Base-by-base conservation (phyloP, 345 rosid genomes). In the Orychophragmus violaceus region DNA sequence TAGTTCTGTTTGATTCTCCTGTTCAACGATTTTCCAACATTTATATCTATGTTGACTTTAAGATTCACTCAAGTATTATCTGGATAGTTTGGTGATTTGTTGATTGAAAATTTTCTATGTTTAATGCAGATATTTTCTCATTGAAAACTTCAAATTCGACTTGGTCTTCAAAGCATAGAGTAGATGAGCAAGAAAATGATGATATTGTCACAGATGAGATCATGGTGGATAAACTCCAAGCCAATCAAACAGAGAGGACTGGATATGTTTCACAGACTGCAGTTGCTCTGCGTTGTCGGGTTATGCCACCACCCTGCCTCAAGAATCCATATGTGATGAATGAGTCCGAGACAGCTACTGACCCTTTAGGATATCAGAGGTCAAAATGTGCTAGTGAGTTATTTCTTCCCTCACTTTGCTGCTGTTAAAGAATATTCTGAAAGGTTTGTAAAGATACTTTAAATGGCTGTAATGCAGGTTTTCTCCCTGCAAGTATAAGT, bases 311-410 rank as follows among this genome's bases (percentile, higher is more conserved):
- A 11, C 41, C 41, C 13, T 35, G 97, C 80, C 73, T 95, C 52
- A 83, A 81, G 78, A 95, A 91, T 71, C 99, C 99, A n/a, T 95
- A 87, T 74, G 74, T 82, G 14, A 57, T 39, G 71, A 82, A 80
- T 76, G 72, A 78, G 74, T 81, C 84, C 2, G 88, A 81, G 23
- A 76, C 59, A 49, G 84, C 78, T 49, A 59, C 70, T 5, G 97
- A 89, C 72, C 94, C 89, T 60, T 84, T 89, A 30, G 79, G 90
- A 53, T 71, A 80, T 85, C 96, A 84, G 76, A 87, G 96, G 76
- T 84, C 87, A 61, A 95, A 87, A 77, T 91, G 95, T 70, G 87
- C 94, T 62, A 96, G 98, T 90, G 76, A 27, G 61, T 35, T 48
- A 22, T 49, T 6, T 23, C 29, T 49, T 22, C n/a, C 8, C 46